Evolutionary conservation across 139 green algal species (phyloP).

Genomic region (Coelastrella sp.): DNA sequence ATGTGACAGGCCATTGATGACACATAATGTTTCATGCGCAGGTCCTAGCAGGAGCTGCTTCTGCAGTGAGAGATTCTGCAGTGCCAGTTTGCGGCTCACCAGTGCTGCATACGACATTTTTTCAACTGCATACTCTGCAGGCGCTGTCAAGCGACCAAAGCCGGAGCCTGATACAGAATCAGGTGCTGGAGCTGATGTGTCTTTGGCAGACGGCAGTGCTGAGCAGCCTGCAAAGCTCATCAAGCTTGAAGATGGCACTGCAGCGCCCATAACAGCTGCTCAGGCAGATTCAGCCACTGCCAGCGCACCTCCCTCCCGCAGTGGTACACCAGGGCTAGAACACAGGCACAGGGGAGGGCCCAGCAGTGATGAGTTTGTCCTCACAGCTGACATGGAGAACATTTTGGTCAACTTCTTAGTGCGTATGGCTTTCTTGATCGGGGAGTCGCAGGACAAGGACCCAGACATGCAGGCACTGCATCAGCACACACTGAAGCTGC

Average conservation of each 20-base stretch:
- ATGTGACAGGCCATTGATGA: too few species aligned
- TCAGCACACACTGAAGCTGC: conserved; percentile 56
- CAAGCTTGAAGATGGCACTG: conserved; percentile 16
- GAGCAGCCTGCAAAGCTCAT: conserved; percentile 29
- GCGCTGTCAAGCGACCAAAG: not conserved
- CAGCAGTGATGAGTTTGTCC: conserved; percentile 64
- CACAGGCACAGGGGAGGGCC: not conserved
- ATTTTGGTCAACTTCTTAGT: conserved; percentile 92
- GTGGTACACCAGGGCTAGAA: not conserved
- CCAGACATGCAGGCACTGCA: conserved; percentile 61
- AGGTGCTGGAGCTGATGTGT: conserved; percentile 7
- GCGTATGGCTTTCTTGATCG: conserved; percentile 84
- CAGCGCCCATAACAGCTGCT: not conserved
- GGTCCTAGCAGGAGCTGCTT: too few species aligned
- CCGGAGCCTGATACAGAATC: not conserved
- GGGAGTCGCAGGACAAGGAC: conserved; percentile 56
- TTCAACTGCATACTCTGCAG: not conserved
- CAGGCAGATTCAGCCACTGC: not conserved
- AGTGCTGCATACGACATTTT: too few species aligned
- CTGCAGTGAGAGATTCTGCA: too few species aligned
- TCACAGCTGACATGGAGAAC: conserved; percentile 77
- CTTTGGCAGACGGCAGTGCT: not conserved
- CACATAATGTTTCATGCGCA: too few species aligned
- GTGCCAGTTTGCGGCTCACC: too few species aligned
- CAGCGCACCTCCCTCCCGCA: not conserved